Evolutionary conservation across 495 filamentous ascomycete genomes (phyloP).

Genomic region (Aspergillus sclerotioniger): DNA sequence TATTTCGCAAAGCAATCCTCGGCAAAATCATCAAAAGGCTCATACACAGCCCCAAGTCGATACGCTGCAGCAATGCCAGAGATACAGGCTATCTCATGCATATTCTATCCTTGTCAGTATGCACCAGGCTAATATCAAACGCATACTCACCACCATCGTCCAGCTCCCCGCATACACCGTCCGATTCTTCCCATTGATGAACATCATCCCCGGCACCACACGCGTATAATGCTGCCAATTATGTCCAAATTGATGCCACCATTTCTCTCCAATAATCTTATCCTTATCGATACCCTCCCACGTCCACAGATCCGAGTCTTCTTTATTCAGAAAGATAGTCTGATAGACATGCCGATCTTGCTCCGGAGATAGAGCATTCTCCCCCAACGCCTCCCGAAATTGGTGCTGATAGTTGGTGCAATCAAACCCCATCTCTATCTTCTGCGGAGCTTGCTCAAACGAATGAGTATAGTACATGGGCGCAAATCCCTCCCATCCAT

Average conservation of each 20-base stretch:
- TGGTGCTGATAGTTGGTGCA: slow-evolving; percentile 84
- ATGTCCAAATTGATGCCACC: slow-evolving; percentile 88
- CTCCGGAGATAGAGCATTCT: slow-evolving; percentile 37
- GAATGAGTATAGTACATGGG: slow-evolving; percentile 84
- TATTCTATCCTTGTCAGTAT: slow-evolving; percentile 49
- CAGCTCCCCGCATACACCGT: slow-evolving; percentile 72
- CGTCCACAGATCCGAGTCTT: slow-evolving; percentile 65
- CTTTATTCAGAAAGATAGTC: slow-evolving; percentile 77
- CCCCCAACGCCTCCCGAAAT: slow-evolving; percentile 55
- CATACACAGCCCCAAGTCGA: slow-evolving; percentile 73
- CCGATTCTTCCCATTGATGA: slow-evolving; percentile 67
- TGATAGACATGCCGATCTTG: slow-evolving; percentile 73
- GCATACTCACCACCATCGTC: slow-evolving; percentile 67
- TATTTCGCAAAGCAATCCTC: slow-evolving; percentile 58
- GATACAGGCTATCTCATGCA: slow-evolving; percentile 77
- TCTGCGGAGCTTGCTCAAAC: slow-evolving; percentile 59
- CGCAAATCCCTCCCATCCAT: slow-evolving; percentile 53
- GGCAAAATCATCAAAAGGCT: slow-evolving; percentile 61
- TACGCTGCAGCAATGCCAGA: slow-evolving; percentile 78
- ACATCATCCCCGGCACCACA: slow-evolving; percentile 78
- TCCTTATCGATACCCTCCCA: slow-evolving; percentile 64
- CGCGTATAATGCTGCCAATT: slow-evolving; percentile 75
- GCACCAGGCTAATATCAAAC: background rate
- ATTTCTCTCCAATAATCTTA: slow-evolving; percentile 71
- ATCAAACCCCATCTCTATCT: slow-evolving; percentile 87